phyloP scores from a whole-genome alignment of 495 filamentous ascomycete species.

The Jackrogersella minutella region DNA sequence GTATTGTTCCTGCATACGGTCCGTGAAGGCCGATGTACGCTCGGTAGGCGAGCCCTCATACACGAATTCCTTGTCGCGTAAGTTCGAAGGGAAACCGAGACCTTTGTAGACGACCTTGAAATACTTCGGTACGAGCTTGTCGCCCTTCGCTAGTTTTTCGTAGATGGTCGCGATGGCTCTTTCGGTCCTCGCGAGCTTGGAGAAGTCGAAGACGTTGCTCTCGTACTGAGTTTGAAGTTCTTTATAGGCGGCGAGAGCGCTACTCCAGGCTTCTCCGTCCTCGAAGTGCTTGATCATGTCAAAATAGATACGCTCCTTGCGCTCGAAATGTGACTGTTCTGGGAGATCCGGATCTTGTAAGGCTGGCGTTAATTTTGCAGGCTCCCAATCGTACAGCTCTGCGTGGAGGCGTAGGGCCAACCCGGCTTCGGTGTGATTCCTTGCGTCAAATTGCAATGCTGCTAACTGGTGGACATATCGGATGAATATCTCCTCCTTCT shows the following conservation, averaged over 20 bases:
- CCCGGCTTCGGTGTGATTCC: slow-evolving; percentile 89
- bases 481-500: slow-evolving; percentile 96
- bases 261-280: slow-evolving; percentile 90
- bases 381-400: slow-evolving; percentile 92
- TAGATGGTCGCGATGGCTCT: slow-evolving; percentile 93
- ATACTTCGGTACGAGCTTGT: slow-evolving; percentile 79
- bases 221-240: slow-evolving; percentile 93
- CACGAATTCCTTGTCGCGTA: slow-evolving; percentile 93
- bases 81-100: slow-evolving; percentile 80
- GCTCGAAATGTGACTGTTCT: slow-evolving; percentile 87
- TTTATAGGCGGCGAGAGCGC: slow-evolving; percentile 87
- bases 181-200: slow-evolving; percentile 87
- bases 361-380: slow-evolving; percentile 69
- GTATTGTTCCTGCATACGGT: slow-evolving; percentile 91
- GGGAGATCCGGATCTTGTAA: slow-evolving; percentile 78
- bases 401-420: slow-evolving; percentile 90
- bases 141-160: slow-evolving; percentile 83
- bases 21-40: slow-evolving; percentile 80
- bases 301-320: slow-evolving; percentile 92
- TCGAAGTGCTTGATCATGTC: slow-evolving; percentile 94
- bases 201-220: slow-evolving; percentile 85
- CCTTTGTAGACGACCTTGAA: slow-evolving; percentile 93
- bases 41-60: slow-evolving; percentile 84
- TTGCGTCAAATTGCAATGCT: slow-evolving; percentile 73
- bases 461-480: slow-evolving; percentile 96